Evolutionary conservation across 352 stramenopile genomes (phyloP), one percentile per base, ranked within the genome.

Genomic region (Pythium utonaiense): DNA sequence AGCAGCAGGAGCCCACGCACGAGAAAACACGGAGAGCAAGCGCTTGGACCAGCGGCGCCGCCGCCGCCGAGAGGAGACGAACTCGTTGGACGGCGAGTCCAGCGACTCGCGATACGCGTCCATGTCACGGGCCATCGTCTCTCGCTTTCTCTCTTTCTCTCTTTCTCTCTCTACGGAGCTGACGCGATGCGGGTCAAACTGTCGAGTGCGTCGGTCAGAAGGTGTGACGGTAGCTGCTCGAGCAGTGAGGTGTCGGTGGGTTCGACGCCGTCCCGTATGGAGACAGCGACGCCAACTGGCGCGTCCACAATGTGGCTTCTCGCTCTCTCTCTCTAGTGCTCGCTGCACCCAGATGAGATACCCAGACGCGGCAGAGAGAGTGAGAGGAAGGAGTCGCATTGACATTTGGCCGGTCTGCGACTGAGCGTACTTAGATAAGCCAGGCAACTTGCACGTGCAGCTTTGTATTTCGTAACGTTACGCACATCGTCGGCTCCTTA

Each of bases 81-180:
- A 22, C 4, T 69, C 38, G 1, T 60, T 47, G 12, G 36, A 44
- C 3, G 36, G 36, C 36, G 36, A 44, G 17, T 44, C 36, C 36
- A 44, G 36, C 16, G 61, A 62, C 9, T 16, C 19, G 34, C 47
- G 53, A 28, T 68, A 68, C n/a, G 53, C 53, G 38, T 66, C 59
- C 51, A 60, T 59, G 10, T 56, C 50, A 5, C 50, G n/a, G 14
- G 50, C 6, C 50, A 60, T 56, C 7, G 40, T 44, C 16, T 6
- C 2, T 22, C 0, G 16, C 2, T 44, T n/a, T n/a, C n/a, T n/a
- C n/a, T n/a, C n/a, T n/a, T n/a, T n/a, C n/a, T n/a, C n/a, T n/a
- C n/a, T n/a, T n/a, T n/a, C n/a, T n/a, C n/a, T n/a, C n/a, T n/a
- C n/a, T n/a, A n/a, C n/a, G n/a, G n/a, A n/a, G n/a, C n/a, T n/a